Conservation (phyloP, 441 rosid species). For the Syzygium syzygioides region DNA sequence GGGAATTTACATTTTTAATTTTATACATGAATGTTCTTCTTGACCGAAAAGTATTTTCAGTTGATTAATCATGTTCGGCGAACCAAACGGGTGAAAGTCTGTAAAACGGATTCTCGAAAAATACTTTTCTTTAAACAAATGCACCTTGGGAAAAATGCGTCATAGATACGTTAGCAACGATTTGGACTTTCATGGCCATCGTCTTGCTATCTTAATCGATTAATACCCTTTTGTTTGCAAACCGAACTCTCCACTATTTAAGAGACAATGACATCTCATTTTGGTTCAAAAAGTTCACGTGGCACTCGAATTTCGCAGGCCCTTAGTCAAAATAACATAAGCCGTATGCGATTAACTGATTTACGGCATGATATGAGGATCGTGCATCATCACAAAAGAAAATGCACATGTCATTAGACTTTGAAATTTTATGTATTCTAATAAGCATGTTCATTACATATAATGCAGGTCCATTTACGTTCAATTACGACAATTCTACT, state of each 20-base stretch:
- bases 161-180: too few species aligned
- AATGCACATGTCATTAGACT: neutral
- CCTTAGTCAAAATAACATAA: neutral
- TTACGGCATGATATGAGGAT: neutral
- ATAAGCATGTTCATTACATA: neutral
- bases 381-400: neutral
- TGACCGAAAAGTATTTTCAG: too few species aligned
- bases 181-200: neutral
- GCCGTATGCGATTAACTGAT: neutral
- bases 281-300: rapidly evolving
- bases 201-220: neutral
- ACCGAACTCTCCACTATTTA: neutral
- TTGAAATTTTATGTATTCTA: neutral
- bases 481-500: neutral
- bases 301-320: neutral
- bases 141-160: too few species aligned
- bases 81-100: too few species aligned
- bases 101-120: too few species aligned
- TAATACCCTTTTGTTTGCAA: neutral
- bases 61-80: too few species aligned
- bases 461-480: neutral
- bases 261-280: neutral
- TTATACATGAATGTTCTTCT: too few species aligned
- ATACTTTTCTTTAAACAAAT: too few species aligned
- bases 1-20: too few species aligned